Base-by-base conservation (phyloP, 331 rosid species). In the Malus hybrid region DNA sequence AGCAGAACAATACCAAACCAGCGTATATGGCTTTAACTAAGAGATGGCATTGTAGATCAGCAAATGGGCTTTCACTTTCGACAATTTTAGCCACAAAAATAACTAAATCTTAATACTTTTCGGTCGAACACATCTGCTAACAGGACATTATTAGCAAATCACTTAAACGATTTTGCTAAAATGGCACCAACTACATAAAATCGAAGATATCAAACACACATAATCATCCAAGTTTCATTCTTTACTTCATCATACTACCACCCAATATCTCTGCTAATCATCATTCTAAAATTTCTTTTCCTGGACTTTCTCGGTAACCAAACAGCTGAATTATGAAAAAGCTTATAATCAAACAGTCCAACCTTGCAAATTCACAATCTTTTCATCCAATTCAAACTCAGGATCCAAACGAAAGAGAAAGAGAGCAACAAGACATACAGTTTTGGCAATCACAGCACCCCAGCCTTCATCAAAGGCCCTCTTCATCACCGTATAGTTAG, bases 381-480 rank as follows among this genome's bases (percentile, higher is more conserved):
- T 32, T 1, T 65, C 42, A 65, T 18, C n/a, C 69, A 31, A 31
- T 2, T 65, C 69, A 31, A 31, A 65, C 15, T 32, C 24, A 9
- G 46, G 4, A 33, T 12, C 10, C 8, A 7, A 56, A 56, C 27
- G 13, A 27, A 15, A 16, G 10, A 28, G 42, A 57, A 32, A 28
- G 44, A 24, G 18, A 61, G n/a, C 42, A 78, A 60, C 42, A 71
- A 64, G 61, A 62, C 96, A 82, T 83, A 94, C 99, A 87, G 99
- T 94, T 80, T 94, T 94, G 32, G 97, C 99, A 70, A 94, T 94
- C 79, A 94, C 97, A 57, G 91, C 97, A n/a, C 99, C 99, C 99
- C 99, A 94, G 2, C 99, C 99, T 88, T 94, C 99, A 75, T 94
- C 99, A 71, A 94, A 94, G 70, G 99, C 97, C 70, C 91, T 90